A percentile compares a stretch with the other conserved stretches of the same genome.
phyloP scores from a whole-genome alignment of 1,284 basidiomycete species.

The Wallemia mellicola region DNA sequence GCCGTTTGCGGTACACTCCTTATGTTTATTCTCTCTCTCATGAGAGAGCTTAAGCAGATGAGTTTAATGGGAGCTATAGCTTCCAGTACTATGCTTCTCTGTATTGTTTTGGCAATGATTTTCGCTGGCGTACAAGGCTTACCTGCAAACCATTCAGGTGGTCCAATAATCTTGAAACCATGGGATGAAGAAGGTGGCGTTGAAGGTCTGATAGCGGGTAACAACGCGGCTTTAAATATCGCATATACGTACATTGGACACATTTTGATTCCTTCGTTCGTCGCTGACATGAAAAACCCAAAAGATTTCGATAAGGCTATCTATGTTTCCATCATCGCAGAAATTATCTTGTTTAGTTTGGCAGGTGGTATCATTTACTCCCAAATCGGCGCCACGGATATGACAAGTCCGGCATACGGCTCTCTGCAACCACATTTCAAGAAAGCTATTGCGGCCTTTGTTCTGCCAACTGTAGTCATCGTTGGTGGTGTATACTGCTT shows the following conservation, averaged over 20 bases:
- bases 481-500: slow-evolving; percentile 1
- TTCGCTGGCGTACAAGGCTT: slow-evolving; percentile 5
- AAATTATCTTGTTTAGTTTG: slow-evolving; percentile 29
- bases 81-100: not conserved
- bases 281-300: slow-evolving; percentile 28
- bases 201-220: slow-evolving; percentile 5
- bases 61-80: slow-evolving; percentile 7
- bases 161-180: not conserved
- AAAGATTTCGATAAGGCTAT: slow-evolving; percentile 13
- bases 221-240: slow-evolving; percentile 3
- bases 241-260: slow-evolving; percentile 32
- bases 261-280: slow-evolving; percentile 17
- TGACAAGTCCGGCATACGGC: slow-evolving; percentile 24
- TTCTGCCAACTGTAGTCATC: not conserved
- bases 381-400: slow-evolving; percentile 21
- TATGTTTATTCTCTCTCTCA: slow-evolving; percentile 9
- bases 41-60: slow-evolving; percentile 11
- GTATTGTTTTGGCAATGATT: slow-evolving; percentile 2
- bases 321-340: slow-evolving; percentile 21
- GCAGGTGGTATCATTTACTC: slow-evolving; percentile 30
- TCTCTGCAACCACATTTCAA: slow-evolving; percentile 19
- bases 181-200: slow-evolving; percentile 2
- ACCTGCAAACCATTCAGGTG: slow-evolving; percentile 5
- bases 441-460: slow-evolving; percentile 11
- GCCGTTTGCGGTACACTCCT: not conserved